Base-by-base conservation (phyloP, 768 basidiomycete genomes). In the Leccinum boreale region DNA sequence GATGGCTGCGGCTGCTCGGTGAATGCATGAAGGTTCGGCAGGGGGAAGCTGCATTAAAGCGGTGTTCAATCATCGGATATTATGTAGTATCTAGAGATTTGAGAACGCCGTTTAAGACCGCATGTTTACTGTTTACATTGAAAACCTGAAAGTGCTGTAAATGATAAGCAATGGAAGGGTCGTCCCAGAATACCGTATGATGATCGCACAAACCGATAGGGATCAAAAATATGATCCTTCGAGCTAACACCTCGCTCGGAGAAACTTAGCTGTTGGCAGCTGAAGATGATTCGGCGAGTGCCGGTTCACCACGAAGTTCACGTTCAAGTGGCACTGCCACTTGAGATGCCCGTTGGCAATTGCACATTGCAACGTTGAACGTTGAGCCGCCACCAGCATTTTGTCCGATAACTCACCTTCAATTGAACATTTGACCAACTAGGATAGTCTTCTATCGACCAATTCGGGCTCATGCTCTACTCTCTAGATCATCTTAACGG, bases 21-120 rank as follows among this genome's bases (percentile, higher is more conserved):
- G 39, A 39, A 12, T 50, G 56, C 11, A 28, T 6, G 21, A 44
- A 14, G 9, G 39, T n/a, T 39, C n/a, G 39, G n/a, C 52, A 50
- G 48, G 53, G 46, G 44, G 12, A 19, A 8, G 35, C 39, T 39
- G n/a, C 39, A 39, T 39, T 39, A n/a, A n/a, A 36, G 15, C 53
- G 58, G 56, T 49, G 56, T 65, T 65, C 52, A 51, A 45, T 10
- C 12, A 10, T 5, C 29, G 31, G 36, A 17, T 44, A 28, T 48
- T 17, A 53, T 53, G 11, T 23, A 28, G 29, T 31, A 9, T 12
- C 5, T 31, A 29, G 21, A 4, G 23, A 31, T 42, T 52, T 33
- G 5, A 24, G 35, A 52, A 56, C 42, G 19, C 52, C 19, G 11
- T 39, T 39, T 10, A 21, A 9, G 31, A 31, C 35, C 52, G 35